Evolutionary conservation across 768 basidiomycete species (phyloP), one percentile per base, ranked within the genome.

Genomic region (Tricholoma furcatifolium): DNA sequence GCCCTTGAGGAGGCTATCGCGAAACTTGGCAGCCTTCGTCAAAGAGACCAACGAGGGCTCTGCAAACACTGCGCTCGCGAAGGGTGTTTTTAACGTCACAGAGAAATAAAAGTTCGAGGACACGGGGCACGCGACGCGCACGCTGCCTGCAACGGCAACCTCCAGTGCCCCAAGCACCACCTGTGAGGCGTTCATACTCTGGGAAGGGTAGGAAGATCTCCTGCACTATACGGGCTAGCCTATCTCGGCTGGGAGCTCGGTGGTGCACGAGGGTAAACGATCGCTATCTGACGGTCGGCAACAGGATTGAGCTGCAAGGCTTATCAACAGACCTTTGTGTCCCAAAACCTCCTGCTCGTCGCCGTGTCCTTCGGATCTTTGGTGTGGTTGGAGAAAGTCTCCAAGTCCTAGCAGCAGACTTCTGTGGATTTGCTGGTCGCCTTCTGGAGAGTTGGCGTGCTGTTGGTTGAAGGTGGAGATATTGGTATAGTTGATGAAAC

Each of bases 251-350:
- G 83, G 80, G n/a, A n/a, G n/a, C n/a, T n/a, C n/a, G n/a, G n/a
- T n/a, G n/a, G n/a, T n/a, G n/a, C n/a, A n/a, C n/a, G 4, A 99
- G 82, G 0, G 85, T 98, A 98, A 0, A 98, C 87, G 62, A 98
- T 87, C n/a, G 96, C 95, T 55, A 41, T 17, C 18, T 1, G 4
- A 30, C 12, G 17, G 27, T 53, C 7, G 55, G 40, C 31, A 43
- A 44, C 31, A 43, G 45, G 18, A 32, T 27, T 9, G 8, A 10
- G 17, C 17, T 6, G 20, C 1, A 24, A n/a, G 30, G 23, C 24
- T 12, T 2, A 40, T 3, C 11, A 30, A 27, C 8, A 12, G 32
- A 96, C 94, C 94, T 82, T 98, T 96, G 69, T 98, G 96, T 4
- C 91, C 95, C 87, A 89, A 97, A 21, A 97, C 84, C 59, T 88